phyloP scores from a whole-genome alignment of 352 stramenopile species.

The Globisporangium splendens region DNA sequence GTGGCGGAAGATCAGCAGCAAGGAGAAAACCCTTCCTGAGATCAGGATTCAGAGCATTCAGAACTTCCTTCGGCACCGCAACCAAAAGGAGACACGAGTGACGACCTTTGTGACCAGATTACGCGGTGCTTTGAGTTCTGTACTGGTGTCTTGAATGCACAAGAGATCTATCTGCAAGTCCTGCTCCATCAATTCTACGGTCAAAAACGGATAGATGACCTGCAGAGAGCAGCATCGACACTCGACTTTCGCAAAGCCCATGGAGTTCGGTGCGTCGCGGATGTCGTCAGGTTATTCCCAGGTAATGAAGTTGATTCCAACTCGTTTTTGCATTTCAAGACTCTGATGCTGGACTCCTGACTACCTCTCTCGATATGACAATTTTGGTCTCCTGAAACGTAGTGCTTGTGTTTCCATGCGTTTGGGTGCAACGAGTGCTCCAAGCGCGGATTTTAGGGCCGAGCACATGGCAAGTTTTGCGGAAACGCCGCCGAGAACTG shows the following conservation, averaged over 20 bases:
- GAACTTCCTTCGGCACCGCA: neutral
- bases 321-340: too few species aligned
- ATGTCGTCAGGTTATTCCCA: slow-evolving; percentile 52
- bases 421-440: slow-evolving; percentile 56
- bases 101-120: slow-evolving; percentile 26
- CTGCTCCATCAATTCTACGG: slow-evolving; percentile 26
- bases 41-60: too few species aligned
- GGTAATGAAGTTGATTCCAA: slow-evolving; percentile 18
- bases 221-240: neutral
- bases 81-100: neutral
- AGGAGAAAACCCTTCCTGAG: too few species aligned
- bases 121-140: slow-evolving; percentile 39
- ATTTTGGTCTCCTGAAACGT: neutral
- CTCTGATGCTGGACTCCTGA: neutral
- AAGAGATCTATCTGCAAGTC: slow-evolving; percentile 19
- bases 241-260: slow-evolving; percentile 28
- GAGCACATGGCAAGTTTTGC: slow-evolving; percentile 41
- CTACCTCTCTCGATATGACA: neutral
- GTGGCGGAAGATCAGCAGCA: neutral
- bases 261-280: slow-evolving; percentile 22
- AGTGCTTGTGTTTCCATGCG: slow-evolving; percentile 63
- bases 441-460: slow-evolving; percentile 39
- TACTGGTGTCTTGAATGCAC: slow-evolving; percentile 25
- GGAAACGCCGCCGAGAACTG: slow-evolving; percentile 33
- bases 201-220: neutral